Evolutionary conservation across 108 stramenopile species (phyloP), one percentile per base, ranked within the genome.

Genomic region (Cyclotella baltica): DNA sequence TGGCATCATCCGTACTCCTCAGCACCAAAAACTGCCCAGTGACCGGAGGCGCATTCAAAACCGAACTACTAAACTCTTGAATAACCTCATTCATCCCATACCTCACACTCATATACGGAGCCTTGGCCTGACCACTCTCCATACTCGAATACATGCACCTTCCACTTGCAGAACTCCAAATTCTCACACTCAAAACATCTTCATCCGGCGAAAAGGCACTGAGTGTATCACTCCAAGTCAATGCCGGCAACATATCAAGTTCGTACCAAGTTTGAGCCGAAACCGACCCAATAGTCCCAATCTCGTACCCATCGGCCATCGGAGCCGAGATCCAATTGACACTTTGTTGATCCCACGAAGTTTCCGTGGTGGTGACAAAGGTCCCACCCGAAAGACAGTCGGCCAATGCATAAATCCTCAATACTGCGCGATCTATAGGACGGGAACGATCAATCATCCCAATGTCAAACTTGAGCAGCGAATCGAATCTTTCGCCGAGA

Each of bases 381-480:
- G 73, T 75, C 13, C 62, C 73, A 48, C 73, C 73, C 20, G 28
- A 18, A 3, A 40, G 4, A 28, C 73, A 75, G 6, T 55, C 63
- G 8, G 31, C 52, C 36, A 75, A n/a, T 28, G 63, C n/a, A 40
- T 56, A 62, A 16, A 75, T 65, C 36, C 61, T 47, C 36, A 75
- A 35, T 13, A 38, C 35, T 29, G 73, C 73, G n/a, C 27, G 37
- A 1, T 64, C 62, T 1, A 75, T 29, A 25, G 35, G 51, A 34
- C 62, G 64, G 18, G 73, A 64, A 46, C 23, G 53, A 62, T 75
- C 73, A 56, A 75, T 65, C 61, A 75, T 64, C 5, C 35, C 33
- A 36, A 75, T 20, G 30, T 75, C 73, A 35, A 75, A 75, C 48
- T 75, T 75, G 73, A 75, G 62, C 18, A 75, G 58, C 2, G 73